phyloP scores from a whole-genome alignment of 2,329 filamentous ascomycete species.

The Pyricularia pennisetigena region DNA sequence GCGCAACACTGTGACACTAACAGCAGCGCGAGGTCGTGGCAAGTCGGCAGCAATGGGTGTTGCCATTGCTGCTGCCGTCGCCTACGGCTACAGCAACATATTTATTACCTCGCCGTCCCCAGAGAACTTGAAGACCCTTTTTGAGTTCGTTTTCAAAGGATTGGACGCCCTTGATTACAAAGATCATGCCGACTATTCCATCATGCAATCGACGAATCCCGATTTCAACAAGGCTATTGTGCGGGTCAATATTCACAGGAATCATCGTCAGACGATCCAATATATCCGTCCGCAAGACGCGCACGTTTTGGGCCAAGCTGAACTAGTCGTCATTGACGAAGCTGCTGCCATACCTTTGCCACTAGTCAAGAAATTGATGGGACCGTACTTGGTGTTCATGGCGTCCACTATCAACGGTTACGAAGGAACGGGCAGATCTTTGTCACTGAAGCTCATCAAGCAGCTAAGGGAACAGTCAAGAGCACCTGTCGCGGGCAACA shows the following conservation, averaged over 20 bases:
- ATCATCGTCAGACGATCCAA: constrained; percentile 95
- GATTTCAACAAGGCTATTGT: constrained; percentile 99
- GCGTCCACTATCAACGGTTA: constrained; percentile 98
- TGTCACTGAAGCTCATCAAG: constrained; percentile 94
- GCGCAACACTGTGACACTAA: constrained; percentile 85
- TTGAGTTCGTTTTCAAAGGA: constrained; percentile 97
- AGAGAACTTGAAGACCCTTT: constrained; percentile 96
- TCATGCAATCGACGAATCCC: constrained; percentile 95
- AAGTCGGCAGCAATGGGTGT: constrained; percentile 96
- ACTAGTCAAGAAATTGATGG: constrained; percentile 86
- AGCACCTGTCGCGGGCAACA: constrained; percentile 41
- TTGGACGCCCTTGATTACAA: constrained; percentile 91
- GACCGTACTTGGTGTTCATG: constrained; percentile 97
- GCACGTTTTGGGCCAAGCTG: constrained; percentile 88
- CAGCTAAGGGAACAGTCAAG: constrained; percentile 90
- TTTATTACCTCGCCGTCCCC: constrained; percentile 97
- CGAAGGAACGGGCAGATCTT: constrained; percentile 88
- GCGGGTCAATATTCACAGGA: constrained; percentile 86
- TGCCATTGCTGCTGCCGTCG: constrained; percentile 85
- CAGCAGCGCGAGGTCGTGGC: constrained; percentile 86
- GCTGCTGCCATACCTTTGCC: constrained; percentile 93
- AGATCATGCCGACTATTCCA: constrained; percentile 94
- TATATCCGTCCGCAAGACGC: constrained; percentile 96
- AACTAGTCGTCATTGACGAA: constrained; percentile 93
- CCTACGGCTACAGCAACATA: constrained; percentile 97